Conservation (phyloP, 208 protist species). For the Naegleria lovaniensis region DNA sequence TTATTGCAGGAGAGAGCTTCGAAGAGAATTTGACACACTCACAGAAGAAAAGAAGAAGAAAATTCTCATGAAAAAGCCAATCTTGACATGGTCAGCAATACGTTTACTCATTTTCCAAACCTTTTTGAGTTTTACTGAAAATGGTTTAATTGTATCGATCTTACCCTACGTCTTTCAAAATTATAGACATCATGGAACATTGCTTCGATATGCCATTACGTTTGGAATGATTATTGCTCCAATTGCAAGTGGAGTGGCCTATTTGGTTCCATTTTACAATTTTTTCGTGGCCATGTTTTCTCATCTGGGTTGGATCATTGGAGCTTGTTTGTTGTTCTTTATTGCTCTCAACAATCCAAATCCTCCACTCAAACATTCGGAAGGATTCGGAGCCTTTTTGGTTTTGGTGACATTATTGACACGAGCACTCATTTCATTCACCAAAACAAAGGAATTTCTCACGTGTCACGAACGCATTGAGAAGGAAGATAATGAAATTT, state of each 20-base stretch:
- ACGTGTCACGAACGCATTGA: neutral
- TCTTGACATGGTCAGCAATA: neutral
- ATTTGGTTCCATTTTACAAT: neutral
- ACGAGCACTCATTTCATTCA: neutral
- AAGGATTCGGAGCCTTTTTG: neutral
- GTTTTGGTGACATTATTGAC: neutral
- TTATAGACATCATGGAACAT: neutral
- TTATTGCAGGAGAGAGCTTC: neutral
- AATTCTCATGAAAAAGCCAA: neutral
- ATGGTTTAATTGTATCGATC: neutral
- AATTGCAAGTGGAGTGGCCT: neutral
- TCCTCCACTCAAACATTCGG: neutral
- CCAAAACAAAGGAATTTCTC: slow-evolving; percentile 5
- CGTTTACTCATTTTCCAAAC: neutral
- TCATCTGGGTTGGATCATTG: neutral
- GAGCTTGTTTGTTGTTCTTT: neutral
- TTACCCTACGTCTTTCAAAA: neutral
- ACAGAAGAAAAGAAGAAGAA: neutral
- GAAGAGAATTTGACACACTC: neutral
- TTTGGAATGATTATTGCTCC: neutral
- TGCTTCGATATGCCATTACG: neutral
- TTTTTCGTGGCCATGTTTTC: neutral
- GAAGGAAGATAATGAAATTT: neutral
- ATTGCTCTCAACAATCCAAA: neutral
- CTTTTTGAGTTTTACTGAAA: neutral